These are phyloP conservation scores for Scytalidium lignicola DNA, from an alignment of 2,329 filamentous ascomycete genomes.

Conservation along the genomic window DNA sequence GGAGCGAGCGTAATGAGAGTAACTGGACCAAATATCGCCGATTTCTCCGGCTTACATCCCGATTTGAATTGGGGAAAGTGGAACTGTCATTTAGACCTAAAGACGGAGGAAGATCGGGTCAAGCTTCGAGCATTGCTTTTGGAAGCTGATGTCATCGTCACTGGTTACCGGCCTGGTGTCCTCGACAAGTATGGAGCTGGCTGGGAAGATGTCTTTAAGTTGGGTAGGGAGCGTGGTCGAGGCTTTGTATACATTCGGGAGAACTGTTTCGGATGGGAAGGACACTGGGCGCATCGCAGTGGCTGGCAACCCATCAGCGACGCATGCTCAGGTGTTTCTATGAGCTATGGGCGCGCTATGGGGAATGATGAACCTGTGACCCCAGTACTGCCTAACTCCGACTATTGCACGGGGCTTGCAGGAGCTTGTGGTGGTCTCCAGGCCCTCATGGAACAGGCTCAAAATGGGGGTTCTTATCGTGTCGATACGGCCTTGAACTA, in stretches of 20 bases:
- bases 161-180: conserved; percentile 43
- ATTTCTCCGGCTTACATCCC: conserved; percentile 31
- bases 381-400: conserved; percentile 36
- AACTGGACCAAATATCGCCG: conserved; percentile 34
- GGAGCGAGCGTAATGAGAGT: conserved; percentile 41
- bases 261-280: conserved; percentile 45
- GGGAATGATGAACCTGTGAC: conserved; percentile 37
- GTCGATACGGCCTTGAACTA: conserved; percentile 38
- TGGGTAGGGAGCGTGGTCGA: conserved; percentile 33
- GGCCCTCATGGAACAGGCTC: conserved; percentile 33
- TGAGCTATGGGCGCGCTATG: conserved; percentile 39
- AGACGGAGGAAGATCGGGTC: conserved; percentile 32
- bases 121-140: conserved; percentile 37
- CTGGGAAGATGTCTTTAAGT: conserved; percentile 31
- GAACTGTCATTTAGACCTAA: conserved; percentile 41
- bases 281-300: conserved; percentile 37
- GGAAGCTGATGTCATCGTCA: conserved; percentile 47
- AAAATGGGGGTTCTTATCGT: conserved; percentile 33
- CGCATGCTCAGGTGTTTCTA: conserved; percentile 32
- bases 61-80: conserved; percentile 39
- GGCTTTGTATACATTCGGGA: conserved; percentile 44
- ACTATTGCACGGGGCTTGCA: conserved; percentile 37
- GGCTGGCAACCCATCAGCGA: conserved; percentile 44
- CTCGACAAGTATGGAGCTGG: conserved; percentile 36
- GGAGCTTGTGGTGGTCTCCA: conserved; percentile 36